These are phyloP conservation scores for Emmonsiellopsis sp. DNA, from an alignment of 2,329 filamentous ascomycete genomes.

Conservation along the genomic window DNA sequence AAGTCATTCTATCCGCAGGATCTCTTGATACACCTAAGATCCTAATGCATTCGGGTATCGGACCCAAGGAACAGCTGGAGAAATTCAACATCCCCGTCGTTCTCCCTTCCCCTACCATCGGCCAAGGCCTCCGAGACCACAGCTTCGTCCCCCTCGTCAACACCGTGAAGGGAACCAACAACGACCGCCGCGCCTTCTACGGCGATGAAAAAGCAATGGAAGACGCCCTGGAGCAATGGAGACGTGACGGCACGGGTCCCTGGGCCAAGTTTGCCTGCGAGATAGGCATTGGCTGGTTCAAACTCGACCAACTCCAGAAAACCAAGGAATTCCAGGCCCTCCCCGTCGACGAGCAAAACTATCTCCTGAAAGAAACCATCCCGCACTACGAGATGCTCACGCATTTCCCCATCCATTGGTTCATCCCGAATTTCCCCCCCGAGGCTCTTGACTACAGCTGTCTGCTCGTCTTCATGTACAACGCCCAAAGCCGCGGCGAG, in stretches of 20 bases:
- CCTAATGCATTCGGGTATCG: constrained; percentile 41
- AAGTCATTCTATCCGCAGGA: constrained; percentile 33
- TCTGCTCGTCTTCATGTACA: constrained; percentile 41
- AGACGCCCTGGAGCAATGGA: constrained; percentile 41
- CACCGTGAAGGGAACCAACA: constrained; percentile 32
- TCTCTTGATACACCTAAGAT: constrained; percentile 32
- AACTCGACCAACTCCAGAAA: constrained; percentile 30
- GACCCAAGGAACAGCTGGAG: constrained; percentile 33
- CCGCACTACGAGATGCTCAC: constrained; percentile 49
- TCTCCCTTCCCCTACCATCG: constrained; percentile 32
- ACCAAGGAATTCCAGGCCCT: constrained; percentile 44
- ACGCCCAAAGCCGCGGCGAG: constrained; percentile 44
- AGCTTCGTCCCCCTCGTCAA: constrained; percentile 23
- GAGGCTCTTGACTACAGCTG: constrained; percentile 34
- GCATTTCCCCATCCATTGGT: constrained; percentile 36
- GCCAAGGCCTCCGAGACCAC: constrained; percentile 39
- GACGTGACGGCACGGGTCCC: constrained; percentile 30
- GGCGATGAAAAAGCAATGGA: constrained; percentile 33
- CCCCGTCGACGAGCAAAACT: constrained; percentile 33
- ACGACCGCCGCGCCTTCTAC: constrained; percentile 39
- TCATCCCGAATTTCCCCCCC: constrained; percentile 28
- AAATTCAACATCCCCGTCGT: constrained; percentile 33
- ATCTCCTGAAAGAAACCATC: constrained; percentile 41
- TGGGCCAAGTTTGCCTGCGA: constrained; percentile 23
- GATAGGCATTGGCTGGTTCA: constrained; percentile 30